Evolutionary conservation across 2,329 filamentous ascomycete genomes (phyloP).

Genomic region (Thermothelomyces thermophilus): DNA sequence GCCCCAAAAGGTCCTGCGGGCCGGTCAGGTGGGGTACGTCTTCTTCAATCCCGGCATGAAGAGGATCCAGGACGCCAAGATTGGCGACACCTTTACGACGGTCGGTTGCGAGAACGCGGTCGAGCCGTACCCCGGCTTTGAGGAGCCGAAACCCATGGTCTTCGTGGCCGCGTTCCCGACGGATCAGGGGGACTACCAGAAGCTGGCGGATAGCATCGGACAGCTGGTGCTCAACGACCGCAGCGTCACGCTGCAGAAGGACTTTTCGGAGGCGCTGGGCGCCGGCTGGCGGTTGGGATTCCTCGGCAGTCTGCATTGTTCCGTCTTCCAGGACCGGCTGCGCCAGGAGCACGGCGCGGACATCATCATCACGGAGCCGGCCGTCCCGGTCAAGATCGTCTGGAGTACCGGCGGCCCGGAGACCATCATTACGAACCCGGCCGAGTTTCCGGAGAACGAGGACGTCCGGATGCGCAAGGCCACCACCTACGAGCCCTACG

Average conservation of each 20-base stretch:
- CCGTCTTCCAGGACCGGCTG: slow-evolving; percentile 95
- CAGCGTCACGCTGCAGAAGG: slow-evolving; percentile 88
- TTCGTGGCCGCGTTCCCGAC: slow-evolving; percentile 96
- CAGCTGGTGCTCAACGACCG: slow-evolving; percentile 93
- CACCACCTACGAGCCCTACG: slow-evolving; percentile 54
- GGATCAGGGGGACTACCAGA: slow-evolving; percentile 78
- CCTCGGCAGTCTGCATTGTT: slow-evolving; percentile 93
- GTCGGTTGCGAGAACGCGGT: slow-evolving; percentile 70
- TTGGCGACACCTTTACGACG: slow-evolving; percentile 90
- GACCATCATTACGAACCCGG: slow-evolving; percentile 75
- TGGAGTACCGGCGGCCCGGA: slow-evolving; percentile 67
- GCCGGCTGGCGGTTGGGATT: slow-evolving; percentile 94
- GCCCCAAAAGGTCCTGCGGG: slow-evolving; percentile 70
- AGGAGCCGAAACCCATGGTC: slow-evolving; percentile 97
- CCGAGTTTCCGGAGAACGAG: slow-evolving; percentile 71
- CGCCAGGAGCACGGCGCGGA: slow-evolving; percentile 89
- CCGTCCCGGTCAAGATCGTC: slow-evolving; percentile 82
- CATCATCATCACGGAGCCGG: slow-evolving; percentile 95
- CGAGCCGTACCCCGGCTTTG: slow-evolving; percentile 80
- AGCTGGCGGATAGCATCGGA: slow-evolving; percentile 87
- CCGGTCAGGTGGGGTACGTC: slow-evolving; percentile 93
- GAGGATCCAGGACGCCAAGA: slow-evolving; percentile 86
- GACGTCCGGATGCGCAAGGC: slow-evolving; percentile 40
- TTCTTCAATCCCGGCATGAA: slow-evolving; percentile 99
- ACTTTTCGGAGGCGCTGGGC: slow-evolving; percentile 87